phyloP scores from a whole-genome alignment of 768 basidiomycete genomes.

The Leccinellum albellum region DNA sequence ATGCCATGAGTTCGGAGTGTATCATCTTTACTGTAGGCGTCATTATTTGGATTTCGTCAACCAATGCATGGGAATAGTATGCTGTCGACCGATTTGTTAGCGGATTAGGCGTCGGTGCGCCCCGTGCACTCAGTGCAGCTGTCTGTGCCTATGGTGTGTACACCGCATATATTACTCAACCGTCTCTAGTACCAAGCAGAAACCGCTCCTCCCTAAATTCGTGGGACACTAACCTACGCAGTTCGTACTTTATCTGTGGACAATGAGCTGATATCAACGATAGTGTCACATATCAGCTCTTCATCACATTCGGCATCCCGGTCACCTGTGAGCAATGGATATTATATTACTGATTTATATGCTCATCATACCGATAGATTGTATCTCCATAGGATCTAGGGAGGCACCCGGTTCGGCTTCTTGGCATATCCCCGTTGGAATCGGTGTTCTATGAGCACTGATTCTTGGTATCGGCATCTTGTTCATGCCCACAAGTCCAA shows the following conservation, averaged over 20 bases:
- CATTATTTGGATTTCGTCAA: conserved; percentile 52
- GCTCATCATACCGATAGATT: conserved; percentile 36
- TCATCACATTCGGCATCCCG: conserved; percentile 69
- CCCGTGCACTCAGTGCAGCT: too few species aligned
- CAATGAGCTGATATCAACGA: not conserved
- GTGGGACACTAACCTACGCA: conserved; percentile 54
- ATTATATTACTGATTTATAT: not conserved
- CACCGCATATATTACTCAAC: conserved; percentile 2
- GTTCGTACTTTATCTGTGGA: not conserved
- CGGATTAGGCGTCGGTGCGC: conserved; percentile 65
- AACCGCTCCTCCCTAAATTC: conserved; percentile 66
- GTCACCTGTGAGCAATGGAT: conserved; percentile 47
- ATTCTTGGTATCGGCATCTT: conserved; percentile 62
- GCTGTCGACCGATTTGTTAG: conserved; percentile 62
- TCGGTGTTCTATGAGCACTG: conserved; percentile 59
- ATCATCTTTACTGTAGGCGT: conserved; percentile 56
- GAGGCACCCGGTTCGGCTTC: conserved; percentile 42
- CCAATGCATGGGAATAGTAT: conserved; percentile 59
- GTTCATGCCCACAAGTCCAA: conserved; percentile 66
- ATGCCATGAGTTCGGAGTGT: conserved; percentile 64
- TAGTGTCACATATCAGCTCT: conserved; percentile 53
- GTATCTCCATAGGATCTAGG: conserved; percentile 67
- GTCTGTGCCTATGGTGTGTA: conserved; percentile 58
- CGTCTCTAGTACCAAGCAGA: conserved; percentile 59
- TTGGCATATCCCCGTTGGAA: conserved; percentile 61